Evolutionary conservation across 2,329 filamentous ascomycete genomes (phyloP).

Genomic region (Hirsutella rhossiliensis): DNA sequence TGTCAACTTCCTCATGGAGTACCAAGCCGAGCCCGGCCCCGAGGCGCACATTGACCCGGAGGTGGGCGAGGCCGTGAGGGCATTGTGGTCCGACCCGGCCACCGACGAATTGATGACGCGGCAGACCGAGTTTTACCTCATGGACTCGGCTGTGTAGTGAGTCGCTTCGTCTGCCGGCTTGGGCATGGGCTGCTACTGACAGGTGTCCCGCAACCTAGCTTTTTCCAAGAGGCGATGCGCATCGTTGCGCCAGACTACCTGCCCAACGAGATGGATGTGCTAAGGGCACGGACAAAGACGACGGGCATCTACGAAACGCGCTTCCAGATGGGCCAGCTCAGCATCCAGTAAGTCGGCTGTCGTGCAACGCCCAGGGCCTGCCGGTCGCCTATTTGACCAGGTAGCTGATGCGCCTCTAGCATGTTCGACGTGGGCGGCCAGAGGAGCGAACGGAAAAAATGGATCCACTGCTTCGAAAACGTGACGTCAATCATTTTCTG

Average conservation of each 20-base stretch:
- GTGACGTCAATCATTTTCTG: slow-evolving; percentile 99
- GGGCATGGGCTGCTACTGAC: not conserved
- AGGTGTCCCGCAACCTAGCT: slow-evolving; percentile 43
- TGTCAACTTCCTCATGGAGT: slow-evolving; percentile 72
- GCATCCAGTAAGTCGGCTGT: slow-evolving; percentile 71
- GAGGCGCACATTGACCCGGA: slow-evolving; percentile 71
- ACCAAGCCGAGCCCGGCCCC: slow-evolving; percentile 82
- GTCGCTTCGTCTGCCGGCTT: slow-evolving; percentile 16
- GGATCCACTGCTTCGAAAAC: slow-evolving; percentile 99
- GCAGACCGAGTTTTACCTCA: slow-evolving; percentile 95
- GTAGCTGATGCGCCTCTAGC: slow-evolving; percentile 34
- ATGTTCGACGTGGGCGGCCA: slow-evolving; percentile 99
- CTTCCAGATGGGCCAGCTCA: slow-evolving; percentile 96
- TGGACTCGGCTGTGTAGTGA: slow-evolving; percentile 98
- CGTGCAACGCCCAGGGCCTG: not conserved
- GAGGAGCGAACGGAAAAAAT: slow-evolving; percentile 96
- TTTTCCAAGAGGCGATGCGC: slow-evolving; percentile 84
- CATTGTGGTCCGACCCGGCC: slow-evolving; percentile 82
- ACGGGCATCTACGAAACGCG: slow-evolving; percentile 98
- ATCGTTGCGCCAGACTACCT: slow-evolving; percentile 80
- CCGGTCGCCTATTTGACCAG: not conserved
- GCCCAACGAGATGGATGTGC: slow-evolving; percentile 86
- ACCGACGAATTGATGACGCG: slow-evolving; percentile 78
- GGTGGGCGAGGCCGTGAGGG: slow-evolving; percentile 71
- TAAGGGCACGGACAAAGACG: slow-evolving; percentile 92